A percentile compares a stretch with the other conserved stretches of the same genome.
phyloP scores from a whole-genome alignment of 371 early-diverging fungal genomes.

The Mortierella sp. region DNA sequence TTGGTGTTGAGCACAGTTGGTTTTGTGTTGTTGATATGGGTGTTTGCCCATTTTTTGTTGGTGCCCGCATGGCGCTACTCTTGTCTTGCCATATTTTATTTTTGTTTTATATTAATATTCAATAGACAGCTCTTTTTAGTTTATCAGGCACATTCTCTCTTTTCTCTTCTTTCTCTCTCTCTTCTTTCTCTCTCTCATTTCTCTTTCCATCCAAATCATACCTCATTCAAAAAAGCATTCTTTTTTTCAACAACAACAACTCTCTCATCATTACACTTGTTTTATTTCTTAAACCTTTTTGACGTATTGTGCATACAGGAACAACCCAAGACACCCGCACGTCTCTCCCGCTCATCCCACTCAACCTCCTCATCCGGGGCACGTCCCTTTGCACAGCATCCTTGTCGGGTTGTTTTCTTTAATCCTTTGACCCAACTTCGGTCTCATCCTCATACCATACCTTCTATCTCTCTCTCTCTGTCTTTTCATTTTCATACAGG shows the following conservation, averaged over 20 bases:
- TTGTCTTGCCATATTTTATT: background rate
- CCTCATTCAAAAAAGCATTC: background rate
- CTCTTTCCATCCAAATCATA: conserved; percentile 4
- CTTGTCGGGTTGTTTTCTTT: background rate
- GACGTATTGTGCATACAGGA: background rate
- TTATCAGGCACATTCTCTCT: background rate
- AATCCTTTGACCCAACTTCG: background rate
- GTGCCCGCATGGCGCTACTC: conserved; percentile 1
- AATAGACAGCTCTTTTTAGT: background rate
- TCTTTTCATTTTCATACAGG: too few relatives aligned
- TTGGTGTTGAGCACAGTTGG: conserved; percentile 2
- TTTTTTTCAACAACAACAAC: background rate
- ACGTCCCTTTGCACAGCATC: conserved; percentile 3
- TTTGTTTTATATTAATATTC: background rate
- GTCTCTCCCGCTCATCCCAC: background rate
- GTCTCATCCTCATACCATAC: background rate
- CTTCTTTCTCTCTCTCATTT: background rate
- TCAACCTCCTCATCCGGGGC: conserved; percentile 1
- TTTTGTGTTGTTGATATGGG: background rate
- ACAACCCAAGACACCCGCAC: background rate
- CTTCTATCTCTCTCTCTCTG: background rate
- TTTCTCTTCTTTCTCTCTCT: background rate
- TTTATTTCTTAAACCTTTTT: background rate
- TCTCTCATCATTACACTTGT: background rate
- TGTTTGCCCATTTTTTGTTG: background rate